phyloP scores from a whole-genome alignment of 768 basidiomycete species.

The Tremella fuciformis region DNA sequence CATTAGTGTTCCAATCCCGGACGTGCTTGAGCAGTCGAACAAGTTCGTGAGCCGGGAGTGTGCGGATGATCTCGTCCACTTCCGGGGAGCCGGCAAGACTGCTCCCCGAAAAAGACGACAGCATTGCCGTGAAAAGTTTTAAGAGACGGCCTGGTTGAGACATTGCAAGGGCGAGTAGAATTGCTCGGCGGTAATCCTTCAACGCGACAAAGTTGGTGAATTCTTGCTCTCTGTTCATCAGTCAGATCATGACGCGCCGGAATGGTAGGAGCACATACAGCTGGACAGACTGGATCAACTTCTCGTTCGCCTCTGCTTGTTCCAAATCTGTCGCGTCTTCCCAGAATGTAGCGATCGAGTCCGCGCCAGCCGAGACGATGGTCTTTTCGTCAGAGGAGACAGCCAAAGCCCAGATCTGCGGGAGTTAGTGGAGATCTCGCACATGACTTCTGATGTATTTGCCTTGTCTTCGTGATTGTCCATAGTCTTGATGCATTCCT shows the following conservation, averaged over 20 bases:
- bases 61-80: constrained; percentile 78
- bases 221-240: constrained; percentile 78
- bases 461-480: constrained; percentile 99
- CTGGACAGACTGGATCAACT: constrained; percentile 69
- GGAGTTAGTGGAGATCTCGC: not conserved
- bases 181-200: constrained; percentile 85
- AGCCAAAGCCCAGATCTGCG: constrained; percentile 92
- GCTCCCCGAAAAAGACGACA: constrained; percentile 11
- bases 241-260: not conserved
- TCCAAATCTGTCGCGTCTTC: constrained; percentile 86
- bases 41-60: constrained; percentile 69
- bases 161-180: constrained; percentile 87
- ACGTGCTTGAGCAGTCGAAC: constrained; percentile 76
- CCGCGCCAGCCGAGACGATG: constrained; percentile 90
- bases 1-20: constrained; percentile 91
- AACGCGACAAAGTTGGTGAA: constrained; percentile 83
- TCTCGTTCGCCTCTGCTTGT: constrained; percentile 68
- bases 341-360: constrained; percentile 96
- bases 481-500: constrained; percentile 80
- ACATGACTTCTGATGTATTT: constrained; percentile 2
- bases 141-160: constrained; percentile 83
- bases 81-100: constrained; percentile 62
- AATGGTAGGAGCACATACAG: constrained; percentile 61
- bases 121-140: constrained; percentile 70
- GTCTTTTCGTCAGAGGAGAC: constrained; percentile 74